Percentiles rank a stretch among this genome's conserved stretches.
These are phyloP conservation scores for Aspergillus ruber DNA, from an alignment of 2,329 filamentous ascomycete genomes.

Conservation along the genomic window DNA sequence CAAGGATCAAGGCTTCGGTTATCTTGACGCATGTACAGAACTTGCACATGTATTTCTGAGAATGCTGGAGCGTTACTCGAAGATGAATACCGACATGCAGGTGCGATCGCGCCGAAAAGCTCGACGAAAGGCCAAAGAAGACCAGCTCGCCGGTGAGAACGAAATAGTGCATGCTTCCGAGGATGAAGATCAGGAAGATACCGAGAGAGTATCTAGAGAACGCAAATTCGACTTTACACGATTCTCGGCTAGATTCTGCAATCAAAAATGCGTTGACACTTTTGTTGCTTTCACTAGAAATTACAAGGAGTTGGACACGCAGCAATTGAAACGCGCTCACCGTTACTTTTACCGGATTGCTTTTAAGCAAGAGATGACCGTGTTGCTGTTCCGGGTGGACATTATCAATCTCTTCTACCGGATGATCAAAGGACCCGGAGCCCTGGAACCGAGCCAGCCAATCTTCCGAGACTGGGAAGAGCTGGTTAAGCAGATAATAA, in stretches of 20 bases:
- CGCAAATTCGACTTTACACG: conserved; percentile 89
- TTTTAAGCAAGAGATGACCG: conserved; percentile 87
- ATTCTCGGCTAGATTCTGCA: conserved; percentile 73
- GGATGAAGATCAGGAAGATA: conserved; percentile 66
- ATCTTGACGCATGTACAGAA: conserved; percentile 86
- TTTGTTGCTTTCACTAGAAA: conserved; percentile 74
- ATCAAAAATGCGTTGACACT: conserved; percentile 79
- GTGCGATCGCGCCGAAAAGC: conserved; percentile 73
- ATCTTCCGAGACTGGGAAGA: conserved; percentile 87
- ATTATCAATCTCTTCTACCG: conserved; percentile 81
- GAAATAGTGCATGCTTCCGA: conserved; percentile 56
- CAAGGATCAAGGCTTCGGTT: conserved; percentile 89
- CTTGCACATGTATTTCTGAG: conserved; percentile 85
- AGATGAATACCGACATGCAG: conserved; percentile 90
- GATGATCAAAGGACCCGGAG: conserved; percentile 84
- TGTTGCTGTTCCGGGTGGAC: conserved; percentile 84
- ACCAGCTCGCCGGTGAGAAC: conserved; percentile 37
- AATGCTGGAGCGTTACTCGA: conserved; percentile 87
- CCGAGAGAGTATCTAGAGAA: conserved; percentile 67
- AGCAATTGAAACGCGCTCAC: conserved; percentile 84
- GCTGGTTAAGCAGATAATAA: conserved; percentile 74
- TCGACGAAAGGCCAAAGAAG: conserved; percentile 60
- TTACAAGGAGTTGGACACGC: conserved; percentile 70
- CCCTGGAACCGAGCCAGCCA: conserved; percentile 60
- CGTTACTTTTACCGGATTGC: conserved; percentile 90